These are phyloP conservation scores for Candida coleopterorum DNA, from an alignment of 805 yeast species.

Conservation along the genomic window DNA sequence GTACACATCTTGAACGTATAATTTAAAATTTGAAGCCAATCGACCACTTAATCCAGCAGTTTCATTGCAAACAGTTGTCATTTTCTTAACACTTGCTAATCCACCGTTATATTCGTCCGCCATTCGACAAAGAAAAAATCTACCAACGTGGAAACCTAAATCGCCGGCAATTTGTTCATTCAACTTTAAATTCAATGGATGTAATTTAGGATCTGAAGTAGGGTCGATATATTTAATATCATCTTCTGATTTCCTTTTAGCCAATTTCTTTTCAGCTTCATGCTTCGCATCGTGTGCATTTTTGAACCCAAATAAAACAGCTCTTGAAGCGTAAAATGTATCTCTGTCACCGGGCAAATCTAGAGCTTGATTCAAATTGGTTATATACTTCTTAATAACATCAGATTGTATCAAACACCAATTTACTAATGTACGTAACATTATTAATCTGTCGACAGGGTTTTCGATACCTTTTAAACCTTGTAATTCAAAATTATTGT, in stretches of 20 bases:
- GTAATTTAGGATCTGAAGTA: constrained; percentile 30
- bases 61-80: constrained; percentile 21
- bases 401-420: constrained; percentile 35
- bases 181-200: constrained; percentile 28
- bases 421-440: constrained; percentile 30
- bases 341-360: constrained; percentile 38
- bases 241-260: constrained; percentile 21
- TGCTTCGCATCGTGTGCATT: constrained; percentile 25
- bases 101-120: constrained; percentile 33
- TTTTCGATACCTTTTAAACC: constrained; percentile 30
- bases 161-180: constrained; percentile 36
- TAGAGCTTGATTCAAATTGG: constrained; percentile 20
- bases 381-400: constrained; percentile 21
- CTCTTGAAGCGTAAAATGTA: constrained; percentile 31
- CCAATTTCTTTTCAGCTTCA: constrained; percentile 27
- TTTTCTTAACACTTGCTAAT: constrained; percentile 27
- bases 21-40: constrained; percentile 27
- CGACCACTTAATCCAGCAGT: constrained; percentile 5
- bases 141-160: constrained; percentile 34
- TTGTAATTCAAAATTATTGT: constrained; percentile 22
- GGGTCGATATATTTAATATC: constrained; percentile 34
- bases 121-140: constrained; percentile 36
- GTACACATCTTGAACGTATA: constrained; percentile 40
- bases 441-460: constrained; percentile 30
- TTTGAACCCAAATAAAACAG: constrained; percentile 31